Evolutionary conservation across 1,284 basidiomycete genomes (phyloP).

Genomic region (Cutaneotrichosporon sp.): DNA sequence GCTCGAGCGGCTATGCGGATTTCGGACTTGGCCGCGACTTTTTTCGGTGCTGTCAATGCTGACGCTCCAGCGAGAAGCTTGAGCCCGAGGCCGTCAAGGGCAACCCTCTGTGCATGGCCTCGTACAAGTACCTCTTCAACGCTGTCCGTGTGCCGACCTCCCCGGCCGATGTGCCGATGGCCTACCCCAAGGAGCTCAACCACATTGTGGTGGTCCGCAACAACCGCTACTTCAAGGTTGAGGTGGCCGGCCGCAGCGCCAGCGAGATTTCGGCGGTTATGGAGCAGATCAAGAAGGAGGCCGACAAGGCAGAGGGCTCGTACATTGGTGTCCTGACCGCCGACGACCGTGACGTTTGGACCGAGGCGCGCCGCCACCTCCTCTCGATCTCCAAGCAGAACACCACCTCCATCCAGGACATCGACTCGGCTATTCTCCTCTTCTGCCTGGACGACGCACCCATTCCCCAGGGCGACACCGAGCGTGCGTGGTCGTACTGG

Average conservation of each 20-base stretch:
- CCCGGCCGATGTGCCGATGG: constrained; percentile 75
- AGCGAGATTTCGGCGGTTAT: constrained; percentile 78
- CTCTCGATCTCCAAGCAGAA: constrained; percentile 64
- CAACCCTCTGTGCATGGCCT: constrained; percentile 82
- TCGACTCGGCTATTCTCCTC: constrained; percentile 85
- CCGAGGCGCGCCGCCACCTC: constrained; percentile 68
- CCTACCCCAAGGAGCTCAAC: constrained; percentile 70
- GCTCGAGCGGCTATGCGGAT: too few species aligned
- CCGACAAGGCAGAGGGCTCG: constrained; percentile 56
- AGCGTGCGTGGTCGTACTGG: constrained; percentile 81
- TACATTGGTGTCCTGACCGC: constrained; percentile 79
- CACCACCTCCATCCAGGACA: constrained; percentile 64
- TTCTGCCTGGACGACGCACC: constrained; percentile 68
- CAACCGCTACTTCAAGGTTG: constrained; percentile 81
- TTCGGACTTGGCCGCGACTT: background rate
- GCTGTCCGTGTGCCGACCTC: constrained; percentile 77
- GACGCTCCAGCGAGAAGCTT: constrained; percentile 60
- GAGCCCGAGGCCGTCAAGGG: constrained; percentile 85
- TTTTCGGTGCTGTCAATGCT: background rate
- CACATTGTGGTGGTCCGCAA: constrained; percentile 87
- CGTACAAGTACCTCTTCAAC: constrained; percentile 98
- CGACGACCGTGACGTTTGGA: constrained; percentile 88
- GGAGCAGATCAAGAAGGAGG: constrained; percentile 65
- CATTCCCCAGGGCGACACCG: constrained; percentile 53
- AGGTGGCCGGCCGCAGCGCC: constrained; percentile 61